Conservation (phyloP, 805 yeast genomes). For the Pichia californica region DNA sequence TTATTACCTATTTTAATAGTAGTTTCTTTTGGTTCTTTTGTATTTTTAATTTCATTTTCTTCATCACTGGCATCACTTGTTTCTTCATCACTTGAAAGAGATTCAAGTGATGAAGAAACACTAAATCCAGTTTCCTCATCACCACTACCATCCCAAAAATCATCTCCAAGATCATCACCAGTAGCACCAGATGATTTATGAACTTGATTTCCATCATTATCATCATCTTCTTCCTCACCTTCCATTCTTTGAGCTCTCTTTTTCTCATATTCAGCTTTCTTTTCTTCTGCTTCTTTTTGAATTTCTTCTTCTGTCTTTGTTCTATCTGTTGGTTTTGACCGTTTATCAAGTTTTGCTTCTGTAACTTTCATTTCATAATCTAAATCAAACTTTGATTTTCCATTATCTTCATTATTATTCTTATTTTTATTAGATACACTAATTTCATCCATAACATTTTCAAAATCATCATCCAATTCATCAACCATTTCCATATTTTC, state of each 20-base stretch:
- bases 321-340: constrained; percentile 77
- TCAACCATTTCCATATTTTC: constrained; percentile 52
- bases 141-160: constrained; percentile 57
- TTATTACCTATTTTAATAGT: constrained; percentile 31
- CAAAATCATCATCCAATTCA: constrained; percentile 69
- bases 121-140: constrained; percentile 39
- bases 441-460: constrained; percentile 47
- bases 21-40: constrained; percentile 11
- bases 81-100: constrained; percentile 26
- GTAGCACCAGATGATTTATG: constrained; percentile 33
- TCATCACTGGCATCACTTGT: constrained; percentile 29
- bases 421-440: constrained; percentile 22
- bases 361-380: constrained; percentile 63
- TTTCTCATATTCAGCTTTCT: constrained; percentile 54
- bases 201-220: constrained; percentile 17
- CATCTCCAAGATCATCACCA: constrained; percentile 66
- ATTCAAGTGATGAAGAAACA: constrained; percentile 38
- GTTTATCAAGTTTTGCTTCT: constrained; percentile 60
- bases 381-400: constrained; percentile 36
- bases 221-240: constrained; percentile 39
- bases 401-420: constrained; percentile 24
- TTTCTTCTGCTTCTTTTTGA: constrained; percentile 52
- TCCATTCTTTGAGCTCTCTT: constrained; percentile 71
- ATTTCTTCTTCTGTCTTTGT: constrained; percentile 74
- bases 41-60: constrained; percentile 21